Conservation (phyloP, 768 basidiomycete genomes). For the Boletus pseudopeckii region DNA sequence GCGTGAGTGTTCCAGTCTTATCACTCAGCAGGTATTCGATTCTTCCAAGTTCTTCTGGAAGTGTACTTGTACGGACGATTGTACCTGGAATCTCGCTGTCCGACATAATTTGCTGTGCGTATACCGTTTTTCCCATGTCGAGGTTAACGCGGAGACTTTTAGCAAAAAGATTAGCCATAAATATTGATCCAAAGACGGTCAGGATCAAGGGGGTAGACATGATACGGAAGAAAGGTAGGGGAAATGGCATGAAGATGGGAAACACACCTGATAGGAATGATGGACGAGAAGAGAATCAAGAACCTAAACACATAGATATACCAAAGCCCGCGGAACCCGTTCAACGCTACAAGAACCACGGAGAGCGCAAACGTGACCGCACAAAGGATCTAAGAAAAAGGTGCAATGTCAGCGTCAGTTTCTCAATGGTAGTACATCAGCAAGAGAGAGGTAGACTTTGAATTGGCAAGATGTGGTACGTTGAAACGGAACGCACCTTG, state of each 20-base stretch:
- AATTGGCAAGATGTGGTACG: background rate
- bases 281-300: constrained; percentile 96
- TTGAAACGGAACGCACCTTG: constrained; percentile 54
- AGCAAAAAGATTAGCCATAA: background rate
- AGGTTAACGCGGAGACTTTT: constrained; percentile 93
- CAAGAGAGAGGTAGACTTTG: background rate
- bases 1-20: constrained; percentile 96
- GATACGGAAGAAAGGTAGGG: too few relatives aligned
- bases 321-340: constrained; percentile 94
- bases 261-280: constrained; percentile 94
- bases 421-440: background rate
- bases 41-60: constrained; percentile 93
- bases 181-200: background rate
- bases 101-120: constrained; percentile 92
- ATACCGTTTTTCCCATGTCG: constrained; percentile 99
- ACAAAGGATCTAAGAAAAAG: constrained; percentile 72
- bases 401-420: background rate
- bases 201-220: too few relatives aligned
- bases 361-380: constrained; percentile 91
- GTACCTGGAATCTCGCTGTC: constrained; percentile 92
- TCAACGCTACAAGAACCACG: constrained; percentile 87
- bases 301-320: constrained; percentile 97
- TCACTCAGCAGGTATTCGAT: constrained; percentile 96
- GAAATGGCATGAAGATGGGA: background rate
- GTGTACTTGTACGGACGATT: constrained; percentile 94